Evolutionary conservation across 1,284 basidiomycete species (phyloP), one percentile per base, ranked within the genome.

Genomic region (Leccinum angustisporum): DNA sequence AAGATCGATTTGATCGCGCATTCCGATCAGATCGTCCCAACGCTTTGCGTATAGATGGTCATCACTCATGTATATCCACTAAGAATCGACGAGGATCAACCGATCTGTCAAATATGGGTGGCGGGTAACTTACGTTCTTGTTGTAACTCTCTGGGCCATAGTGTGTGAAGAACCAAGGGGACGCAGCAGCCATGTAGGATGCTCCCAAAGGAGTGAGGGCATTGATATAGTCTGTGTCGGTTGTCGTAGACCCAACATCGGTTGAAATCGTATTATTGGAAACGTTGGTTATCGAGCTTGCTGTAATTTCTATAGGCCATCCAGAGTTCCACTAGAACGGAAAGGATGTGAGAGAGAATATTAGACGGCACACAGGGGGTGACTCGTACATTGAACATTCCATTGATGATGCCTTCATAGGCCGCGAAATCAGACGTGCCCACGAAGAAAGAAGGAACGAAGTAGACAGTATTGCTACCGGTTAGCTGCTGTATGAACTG

Each of bases 91-190:
- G 25, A 43, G 2, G 31, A 38, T 71, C 38, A 62, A 51, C 43
- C 16, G 43, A 55, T 40, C 31, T 16, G 48, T 40, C 33, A 52
- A 52, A n/a, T 53, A 54, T 5, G 40, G 54, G 36, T 34, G 21
- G 33, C 9, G 4, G 25, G 34, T 3, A 16, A 73, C 83, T 67
- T 63, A 91, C 91, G 75, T 94, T 94, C 79, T 95, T 94, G 79
- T 94, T 87, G 75, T 85, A 93, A 0, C 82, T 79, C 50, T 87
- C 72, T 4, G 79, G 75, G 33, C 83, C 78, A 68, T 88, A 91
- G 67, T 91, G 89, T 8, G 92, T 93, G 79, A 88, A 94, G 80
- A 94, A 94, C 82, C 84, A 86, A 53, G 90, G 86, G 14, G 87
- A 86, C 30, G 89, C 83, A 25, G 83, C 75, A 25, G 79, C 80